These are phyloP conservation scores for Diaporthe ampelina DNA, from an alignment of 2,329 filamentous ascomycete genomes.

Conservation along the genomic window DNA sequence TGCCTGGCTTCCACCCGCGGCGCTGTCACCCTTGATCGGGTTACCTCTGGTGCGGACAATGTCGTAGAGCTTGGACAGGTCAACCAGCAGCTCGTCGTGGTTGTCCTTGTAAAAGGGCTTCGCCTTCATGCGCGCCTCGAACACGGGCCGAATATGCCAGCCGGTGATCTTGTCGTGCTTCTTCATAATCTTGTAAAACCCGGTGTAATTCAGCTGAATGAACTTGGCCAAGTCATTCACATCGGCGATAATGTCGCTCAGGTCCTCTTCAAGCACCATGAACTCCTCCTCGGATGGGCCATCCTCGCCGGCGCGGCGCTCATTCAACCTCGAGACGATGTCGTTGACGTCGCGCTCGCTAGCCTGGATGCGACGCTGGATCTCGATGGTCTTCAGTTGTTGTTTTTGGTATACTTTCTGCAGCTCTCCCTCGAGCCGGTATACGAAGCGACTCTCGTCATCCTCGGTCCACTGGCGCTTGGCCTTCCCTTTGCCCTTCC, in stretches of 20 bases:
- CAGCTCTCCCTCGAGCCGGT: slow-evolving; percentile 88
- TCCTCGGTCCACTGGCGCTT: slow-evolving; percentile 87
- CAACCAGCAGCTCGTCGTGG: slow-evolving; percentile 95
- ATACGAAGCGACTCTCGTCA: slow-evolving; percentile 90
- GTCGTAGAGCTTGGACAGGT: slow-evolving; percentile 95
- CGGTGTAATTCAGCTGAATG: slow-evolving; percentile 97
- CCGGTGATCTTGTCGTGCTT: slow-evolving; percentile 98
- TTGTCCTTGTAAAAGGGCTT: slow-evolving; percentile 99
- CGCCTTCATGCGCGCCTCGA: slow-evolving; percentile 91
- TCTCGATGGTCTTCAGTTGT: slow-evolving; percentile 96
- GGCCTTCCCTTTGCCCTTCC: slow-evolving; percentile 57
- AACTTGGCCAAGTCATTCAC: slow-evolving; percentile 99
- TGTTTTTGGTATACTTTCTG: slow-evolving; percentile 99
- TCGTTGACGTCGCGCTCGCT: slow-evolving; percentile 92
- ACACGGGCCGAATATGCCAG: slow-evolving; percentile 95
- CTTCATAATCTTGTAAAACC: slow-evolving; percentile 99
- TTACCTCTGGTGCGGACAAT: slow-evolving; percentile 93
- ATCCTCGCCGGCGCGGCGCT: slow-evolving; percentile 68
- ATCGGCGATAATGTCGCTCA: slow-evolving; percentile 98
- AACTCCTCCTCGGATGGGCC: slow-evolving; percentile 91
- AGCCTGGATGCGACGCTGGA: slow-evolving; percentile 87
- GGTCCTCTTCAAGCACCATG: slow-evolving; percentile 89
- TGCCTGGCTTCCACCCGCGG: slow-evolving; percentile 91
- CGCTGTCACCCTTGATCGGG: slow-evolving; percentile 90
- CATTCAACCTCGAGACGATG: slow-evolving; percentile 82